Evolutionary conservation across 768 basidiomycete species (phyloP), one percentile per base, ranked within the genome.

Genomic region (Boletus reticuloceps): DNA sequence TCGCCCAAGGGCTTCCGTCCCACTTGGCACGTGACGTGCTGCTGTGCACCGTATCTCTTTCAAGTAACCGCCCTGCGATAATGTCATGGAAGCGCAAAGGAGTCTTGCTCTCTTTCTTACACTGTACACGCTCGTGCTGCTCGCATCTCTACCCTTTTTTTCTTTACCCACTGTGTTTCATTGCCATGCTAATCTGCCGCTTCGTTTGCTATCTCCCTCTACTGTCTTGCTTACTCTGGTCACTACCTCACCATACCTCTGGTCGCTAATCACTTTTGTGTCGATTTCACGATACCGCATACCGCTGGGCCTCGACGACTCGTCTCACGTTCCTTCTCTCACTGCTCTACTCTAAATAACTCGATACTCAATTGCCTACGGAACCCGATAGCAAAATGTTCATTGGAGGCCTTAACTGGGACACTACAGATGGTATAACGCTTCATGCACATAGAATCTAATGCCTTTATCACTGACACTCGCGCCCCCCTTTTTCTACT

Each of bases 341-440:
- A 50, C 55, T 64, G 53, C 63, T 50, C 65, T 68, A 55, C 49
- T 56, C 65, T 67, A 55, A 65, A 65, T 67, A 65, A 48, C 66
- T 65, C 62, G 57, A 58, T 59, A 62, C 57, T 47, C 67, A 47
- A 64, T 66, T 69, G 62, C 61, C 62, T 71, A 64, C 55, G 62
- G 62, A 61, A 67, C 59, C 67, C 60, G 66, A 66, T 82, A 92
- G 91, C 73, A 93, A 93, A 80, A 85, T 93, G 81, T 93, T 93
- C 77, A 85, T 93, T 71, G 91, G 91, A 64, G 91, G 91, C 66
- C 79, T 93, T 61, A 92, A 87, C 76, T 93, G 91, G 91, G 89
- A 91, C 69, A 93, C 91, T 68, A 89, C 86, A 75, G 91, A 92
- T 79, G 91, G 91, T 92, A 79, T 77, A 72, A 63, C 64, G 27